A percentile compares a stretch with the other conserved stretches of the same genome.
These are phyloP conservation scores for Penicillium corylophilum DNA, from an alignment of 2,329 filamentous ascomycete species.

Conservation along the genomic window DNA sequence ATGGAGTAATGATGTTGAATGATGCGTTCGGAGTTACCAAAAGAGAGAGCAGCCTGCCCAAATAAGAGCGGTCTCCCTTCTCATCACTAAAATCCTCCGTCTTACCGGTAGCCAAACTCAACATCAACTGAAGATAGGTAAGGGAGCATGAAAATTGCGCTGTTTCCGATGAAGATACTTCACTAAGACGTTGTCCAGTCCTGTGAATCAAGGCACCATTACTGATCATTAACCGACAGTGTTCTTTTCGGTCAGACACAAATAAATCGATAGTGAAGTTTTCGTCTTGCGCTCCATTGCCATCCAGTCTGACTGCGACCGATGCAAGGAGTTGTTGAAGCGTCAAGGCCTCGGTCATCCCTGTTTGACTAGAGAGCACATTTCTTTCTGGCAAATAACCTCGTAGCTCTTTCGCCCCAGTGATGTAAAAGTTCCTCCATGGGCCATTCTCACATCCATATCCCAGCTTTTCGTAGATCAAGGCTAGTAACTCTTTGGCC, in stretches of 20 bases:
- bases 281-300: neutral
- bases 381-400: neutral
- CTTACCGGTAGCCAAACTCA: too few relatives aligned
- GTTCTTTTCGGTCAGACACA: neutral
- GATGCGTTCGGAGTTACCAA: too few relatives aligned
- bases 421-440: constrained; percentile 45
- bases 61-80: too few relatives aligned
- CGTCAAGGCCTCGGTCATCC: constrained; percentile 1
- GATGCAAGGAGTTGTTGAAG: constrained; percentile 5
- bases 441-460: constrained; percentile 42
- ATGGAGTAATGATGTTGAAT: too few relatives aligned
- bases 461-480: constrained; percentile 37
- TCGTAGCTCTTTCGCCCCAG: constrained; percentile 31
- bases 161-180: too few relatives aligned
- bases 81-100: too few relatives aligned
- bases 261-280: constrained; percentile 1
- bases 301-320: constrained; percentile 1
- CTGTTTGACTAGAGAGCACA: neutral
- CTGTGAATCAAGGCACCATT: constrained; percentile 4
- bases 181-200: neutral
- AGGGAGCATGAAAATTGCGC: too few relatives aligned
- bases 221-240: neutral
- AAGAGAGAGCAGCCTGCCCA: too few relatives aligned
- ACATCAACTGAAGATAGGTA: too few relatives aligned
- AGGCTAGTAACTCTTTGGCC: constrained; percentile 26